Base-by-base conservation (phyloP, 176 grass and related monocot species). In the Calamus simplicifolius region DNA sequence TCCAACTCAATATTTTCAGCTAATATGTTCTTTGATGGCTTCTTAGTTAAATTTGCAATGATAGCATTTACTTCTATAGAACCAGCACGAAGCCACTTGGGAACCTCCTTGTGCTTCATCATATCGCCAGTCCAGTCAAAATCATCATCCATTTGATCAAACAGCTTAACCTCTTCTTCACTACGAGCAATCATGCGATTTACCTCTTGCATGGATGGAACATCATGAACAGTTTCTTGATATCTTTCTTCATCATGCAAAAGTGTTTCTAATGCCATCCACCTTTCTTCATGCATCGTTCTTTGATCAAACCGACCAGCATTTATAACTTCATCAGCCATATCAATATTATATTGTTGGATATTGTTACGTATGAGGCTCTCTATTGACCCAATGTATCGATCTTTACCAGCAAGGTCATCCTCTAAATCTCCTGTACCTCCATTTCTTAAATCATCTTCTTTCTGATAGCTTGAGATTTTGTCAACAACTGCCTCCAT, bases 61-160 rank as follows among this genome's bases (percentile, higher is more conserved):
- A 86, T 72, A 57, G 67, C 18, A 80, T 93, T 88, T 69, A 93
- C 75, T 60, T 98, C 94, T 27, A 19, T 73, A 62, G 94, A 88
- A 61, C 16, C 77, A 27, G 73, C 85, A 16, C 94, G 84, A 29
- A 98, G 94, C 94, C 94, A 98, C 76, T 89, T 89, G 38, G 94
- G 94, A 54, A 85, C 76, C 69, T 98, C 81, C 48, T 76, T 82
- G 67, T 89, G 73, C 58, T 85, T 87, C 38, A 79, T 67, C 94
- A 93, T 89, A 69, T 93, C 94, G 54, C 84, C 81, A 57, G 94
- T 87, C 94, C 94, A 98, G 73, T 93, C 94, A 16, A 85, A 82
- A 62, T 98, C 84, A 72, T 98, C 94, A 70, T 98, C 94, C 94
- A 98, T 98, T 78, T 98, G 94, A 76, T 98, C 94, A 76, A 98